These are phyloP conservation scores for Yamadazyma triangularis DNA, from an alignment of 1,139 yeast species.

Conservation along the genomic window DNA sequence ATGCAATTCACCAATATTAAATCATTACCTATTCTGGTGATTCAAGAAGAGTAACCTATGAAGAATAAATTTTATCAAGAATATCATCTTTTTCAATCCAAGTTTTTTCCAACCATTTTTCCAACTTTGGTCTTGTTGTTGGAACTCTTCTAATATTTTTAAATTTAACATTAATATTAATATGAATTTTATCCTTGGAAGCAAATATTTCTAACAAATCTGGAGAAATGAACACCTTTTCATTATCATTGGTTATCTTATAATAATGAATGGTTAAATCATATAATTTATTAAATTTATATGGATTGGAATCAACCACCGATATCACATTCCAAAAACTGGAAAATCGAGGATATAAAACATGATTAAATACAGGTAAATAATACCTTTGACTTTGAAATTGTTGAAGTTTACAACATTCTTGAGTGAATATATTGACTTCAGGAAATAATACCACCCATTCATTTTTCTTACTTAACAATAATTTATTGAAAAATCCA, in stretches of 20 bases:
- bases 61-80: too few species aligned
- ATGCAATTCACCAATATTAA: constrained; percentile 72
- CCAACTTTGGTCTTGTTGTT: constrained; percentile 21
- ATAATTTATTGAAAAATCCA: constrained; percentile 20
- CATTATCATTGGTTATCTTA: constrained; percentile 14
- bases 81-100: constrained; percentile 67
- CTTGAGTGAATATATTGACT: constrained; percentile 58
- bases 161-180: constrained; percentile 10
- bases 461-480: constrained; percentile 29
- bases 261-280: constrained; percentile 50
- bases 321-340: constrained; percentile 46
- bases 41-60: constrained; percentile 17
- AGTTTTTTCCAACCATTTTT: constrained; percentile 64
- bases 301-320: constrained; percentile 33
- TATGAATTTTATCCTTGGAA: constrained; percentile 14
- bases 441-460: constrained; percentile 71
- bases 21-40: constrained; percentile 38
- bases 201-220: constrained; percentile 54
- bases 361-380: constrained; percentile 47
- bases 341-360: constrained; percentile 66
- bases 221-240: constrained; percentile 32
- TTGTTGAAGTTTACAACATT: constrained; percentile 43
- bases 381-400: constrained; percentile 48
- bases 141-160: constrained; percentile 8
- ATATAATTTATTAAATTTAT: constrained; percentile 39